Evolutionary conservation across 1,139 yeast genomes (phyloP).

Genomic region (Candida sp.): DNA sequence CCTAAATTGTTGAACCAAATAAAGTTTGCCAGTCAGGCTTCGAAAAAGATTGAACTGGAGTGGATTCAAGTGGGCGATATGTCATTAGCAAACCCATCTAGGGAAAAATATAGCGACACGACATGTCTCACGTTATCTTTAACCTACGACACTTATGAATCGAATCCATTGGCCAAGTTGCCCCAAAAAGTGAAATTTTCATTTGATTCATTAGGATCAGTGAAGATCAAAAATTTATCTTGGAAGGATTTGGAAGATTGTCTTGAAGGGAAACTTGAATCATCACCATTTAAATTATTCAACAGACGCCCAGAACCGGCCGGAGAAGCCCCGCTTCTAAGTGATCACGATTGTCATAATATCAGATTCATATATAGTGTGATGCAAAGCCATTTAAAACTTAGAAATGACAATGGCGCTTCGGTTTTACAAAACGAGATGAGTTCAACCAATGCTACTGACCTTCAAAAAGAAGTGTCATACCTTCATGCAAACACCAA

Average conservation of each 20-base stretch:
- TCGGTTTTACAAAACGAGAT: conserved; percentile 4
- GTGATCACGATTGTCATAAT: conserved; percentile 28
- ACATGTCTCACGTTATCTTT: conserved; percentile 38
- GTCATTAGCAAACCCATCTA: neutral
- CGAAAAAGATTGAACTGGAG: conserved; percentile 4
- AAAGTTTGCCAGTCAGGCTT: conserved; percentile 12
- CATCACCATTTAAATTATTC: conserved; percentile 30
- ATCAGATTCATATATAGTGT: conserved; percentile 30
- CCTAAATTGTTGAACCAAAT: conserved; percentile 8
- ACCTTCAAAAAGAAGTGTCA: conserved; percentile 6
- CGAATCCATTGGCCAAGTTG: conserved; percentile 29
- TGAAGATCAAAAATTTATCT: conserved; percentile 20
- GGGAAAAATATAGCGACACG: conserved; percentile 1
- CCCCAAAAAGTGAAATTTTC: conserved; percentile 20
- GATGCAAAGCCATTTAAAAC: conserved; percentile 28
- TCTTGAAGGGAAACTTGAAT: conserved; percentile 24
- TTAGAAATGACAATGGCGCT: conserved; percentile 33
- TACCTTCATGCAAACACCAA: conserved; percentile 5
- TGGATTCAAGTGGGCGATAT: conserved; percentile 13
- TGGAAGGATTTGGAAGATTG: conserved; percentile 20
- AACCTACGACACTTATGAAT: conserved; percentile 28
- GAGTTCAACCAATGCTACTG: conserved; percentile 6
- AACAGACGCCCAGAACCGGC: conserved; percentile 4
- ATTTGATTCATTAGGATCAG: conserved; percentile 24
- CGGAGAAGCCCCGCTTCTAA: conserved; percentile 8